Evolutionary conservation across 306 rosid species (phyloP).

Genomic region (Abrus precatorius): DNA sequence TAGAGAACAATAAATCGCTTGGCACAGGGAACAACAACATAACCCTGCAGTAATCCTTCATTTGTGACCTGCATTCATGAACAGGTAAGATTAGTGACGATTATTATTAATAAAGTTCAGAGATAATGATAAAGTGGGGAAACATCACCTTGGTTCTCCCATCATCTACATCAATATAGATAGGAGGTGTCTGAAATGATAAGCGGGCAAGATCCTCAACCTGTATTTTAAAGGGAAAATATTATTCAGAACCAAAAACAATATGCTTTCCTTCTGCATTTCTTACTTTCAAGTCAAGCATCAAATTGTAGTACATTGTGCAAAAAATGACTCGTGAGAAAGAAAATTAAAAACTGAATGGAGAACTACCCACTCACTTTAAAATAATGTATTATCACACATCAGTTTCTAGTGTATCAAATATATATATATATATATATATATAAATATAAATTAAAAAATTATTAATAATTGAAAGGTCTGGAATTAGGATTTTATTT

Average conservation of each 20-base stretch:
- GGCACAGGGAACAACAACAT: slow-evolving; percentile 84
- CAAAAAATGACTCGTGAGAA: background rate
- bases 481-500: background rate
- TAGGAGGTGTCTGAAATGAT: slow-evolving; percentile 76
- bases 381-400: background rate
- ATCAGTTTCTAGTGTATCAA: slow-evolving; percentile 2
- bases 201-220: slow-evolving; percentile 94
- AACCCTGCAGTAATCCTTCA: slow-evolving; percentile 97
- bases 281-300: slow-evolving; percentile 13
- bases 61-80: slow-evolving; percentile 76
- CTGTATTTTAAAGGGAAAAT: slow-evolving; percentile 52
- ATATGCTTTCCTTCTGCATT: background rate
- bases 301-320: background rate
- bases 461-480: background rate
- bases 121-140: slow-evolving; percentile 17
- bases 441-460: background rate
- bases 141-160: slow-evolving; percentile 80
- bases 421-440: background rate
- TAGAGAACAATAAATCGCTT: slow-evolving; percentile 86
- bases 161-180: slow-evolving; percentile 88
- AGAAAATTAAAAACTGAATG: background rate
- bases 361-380: background rate
- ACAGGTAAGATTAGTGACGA: background rate
- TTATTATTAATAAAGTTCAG: slow-evolving; percentile 15
- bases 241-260: slow-evolving; percentile 30